phyloP scores from a whole-genome alignment of 2,329 filamentous ascomycete genomes.

The Fusarium pininemorale region DNA sequence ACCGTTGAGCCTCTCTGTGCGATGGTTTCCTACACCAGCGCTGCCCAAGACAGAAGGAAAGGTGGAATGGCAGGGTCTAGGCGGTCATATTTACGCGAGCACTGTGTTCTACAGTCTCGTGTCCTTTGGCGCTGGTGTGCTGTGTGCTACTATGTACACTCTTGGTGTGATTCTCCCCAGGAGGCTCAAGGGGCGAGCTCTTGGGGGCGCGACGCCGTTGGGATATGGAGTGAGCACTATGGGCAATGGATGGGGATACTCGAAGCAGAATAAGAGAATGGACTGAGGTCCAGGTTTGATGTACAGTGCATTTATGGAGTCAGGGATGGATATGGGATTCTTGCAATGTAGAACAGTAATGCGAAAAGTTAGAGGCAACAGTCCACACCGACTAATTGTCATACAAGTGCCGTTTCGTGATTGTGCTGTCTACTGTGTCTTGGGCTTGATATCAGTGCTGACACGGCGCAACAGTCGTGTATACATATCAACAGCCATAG shows the following conservation, averaged over 20 bases:
- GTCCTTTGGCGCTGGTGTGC: slow-evolving; percentile 64
- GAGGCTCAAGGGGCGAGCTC: slow-evolving; percentile 58
- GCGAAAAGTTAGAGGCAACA: slow-evolving; percentile 12
- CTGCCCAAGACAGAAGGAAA: slow-evolving; percentile 74
- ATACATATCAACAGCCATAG: slow-evolving; percentile 66
- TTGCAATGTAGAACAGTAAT: slow-evolving; percentile 27
- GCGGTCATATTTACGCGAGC: slow-evolving; percentile 70
- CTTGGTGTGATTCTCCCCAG: slow-evolving; percentile 67
- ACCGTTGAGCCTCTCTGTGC: slow-evolving; percentile 79
- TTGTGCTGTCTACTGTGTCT: slow-evolving; percentile 42
- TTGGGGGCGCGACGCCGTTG: slow-evolving; percentile 67
- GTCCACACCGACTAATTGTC: slow-evolving; percentile 14
- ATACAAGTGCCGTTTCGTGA: neutral
- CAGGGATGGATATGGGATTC: slow-evolving; percentile 17
- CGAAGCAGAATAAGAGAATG: slow-evolving; percentile 57
- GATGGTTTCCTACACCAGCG: slow-evolving; percentile 84
- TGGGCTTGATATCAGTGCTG: slow-evolving; percentile 49
- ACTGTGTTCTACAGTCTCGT: slow-evolving; percentile 70
- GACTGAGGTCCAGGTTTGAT: slow-evolving; percentile 47
- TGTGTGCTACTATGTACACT: slow-evolving; percentile 67
- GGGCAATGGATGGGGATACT: slow-evolving; percentile 67
- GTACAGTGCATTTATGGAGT: slow-evolving; percentile 38
- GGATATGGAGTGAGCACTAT: slow-evolving; percentile 62
- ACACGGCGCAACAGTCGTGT: slow-evolving; percentile 58
- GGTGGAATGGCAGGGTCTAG: slow-evolving; percentile 72